A percentile compares a stretch with the other conserved stretches of the same genome.
Conservation (phyloP, 2,329 filamentous ascomycete species). For the Colletotrichum cordylinicola region DNA sequence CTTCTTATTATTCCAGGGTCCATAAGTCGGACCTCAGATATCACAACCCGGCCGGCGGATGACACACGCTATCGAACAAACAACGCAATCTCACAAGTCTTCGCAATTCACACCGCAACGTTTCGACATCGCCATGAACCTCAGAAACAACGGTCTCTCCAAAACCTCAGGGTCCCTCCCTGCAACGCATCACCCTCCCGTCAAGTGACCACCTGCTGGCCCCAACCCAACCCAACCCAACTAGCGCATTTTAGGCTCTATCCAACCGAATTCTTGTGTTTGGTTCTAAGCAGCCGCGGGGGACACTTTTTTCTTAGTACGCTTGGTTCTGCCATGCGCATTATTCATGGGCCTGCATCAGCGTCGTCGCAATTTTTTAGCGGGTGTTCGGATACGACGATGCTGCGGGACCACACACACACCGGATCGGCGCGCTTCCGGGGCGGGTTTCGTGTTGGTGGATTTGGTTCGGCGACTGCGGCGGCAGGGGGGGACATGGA, state of each 20-base stretch:
- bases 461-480: background rate
- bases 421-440: conserved; percentile 15
- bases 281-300: background rate
- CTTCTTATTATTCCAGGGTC: background rate
- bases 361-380: background rate
- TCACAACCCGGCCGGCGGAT: background rate
- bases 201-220: background rate
- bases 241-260: background rate
- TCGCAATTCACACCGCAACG: background rate
- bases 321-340: background rate
- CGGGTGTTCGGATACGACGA: conserved; percentile 2
- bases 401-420: background rate
- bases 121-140: background rate
- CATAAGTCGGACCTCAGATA: background rate
- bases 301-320: background rate
- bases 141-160: background rate
- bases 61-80: background rate
- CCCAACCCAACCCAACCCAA: background rate
- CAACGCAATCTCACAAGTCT: background rate
- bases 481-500: background rate
- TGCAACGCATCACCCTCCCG: background rate
- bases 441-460: conserved; percentile 3
- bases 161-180: background rate
- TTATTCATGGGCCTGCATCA: conserved; percentile 6
- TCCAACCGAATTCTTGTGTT: background rate